These are phyloP conservation scores for Bonia amplexicaulis DNA, from an alignment of 176 grass and related monocot genomes.

Conservation along the genomic window DNA sequence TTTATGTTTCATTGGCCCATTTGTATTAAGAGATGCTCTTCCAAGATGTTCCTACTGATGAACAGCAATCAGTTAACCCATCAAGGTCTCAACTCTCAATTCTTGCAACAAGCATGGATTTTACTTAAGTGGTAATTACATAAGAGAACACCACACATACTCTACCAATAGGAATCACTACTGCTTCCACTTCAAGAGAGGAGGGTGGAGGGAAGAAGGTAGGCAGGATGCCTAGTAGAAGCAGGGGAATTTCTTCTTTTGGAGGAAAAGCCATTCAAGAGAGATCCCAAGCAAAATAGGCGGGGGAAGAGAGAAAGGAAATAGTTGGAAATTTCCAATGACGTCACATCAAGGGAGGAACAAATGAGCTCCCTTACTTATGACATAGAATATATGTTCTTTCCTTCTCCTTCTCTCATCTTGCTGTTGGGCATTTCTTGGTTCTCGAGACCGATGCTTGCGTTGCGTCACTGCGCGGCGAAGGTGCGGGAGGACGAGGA, in stretches of 20 bases:
- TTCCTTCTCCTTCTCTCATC: background rate
- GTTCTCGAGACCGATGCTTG: background rate
- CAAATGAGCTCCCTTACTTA: slow-evolving; percentile 35
- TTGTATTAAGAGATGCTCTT: background rate
- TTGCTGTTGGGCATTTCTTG: background rate
- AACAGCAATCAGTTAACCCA: background rate
- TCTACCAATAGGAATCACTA: background rate
- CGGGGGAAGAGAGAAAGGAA: background rate
- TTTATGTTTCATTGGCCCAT: background rate
- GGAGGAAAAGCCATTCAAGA: background rate
- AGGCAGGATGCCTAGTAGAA: background rate
- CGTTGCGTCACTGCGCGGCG: slow-evolving; percentile 51
- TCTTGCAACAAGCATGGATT: background rate
- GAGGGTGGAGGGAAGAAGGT: background rate
- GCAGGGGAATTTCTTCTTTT: background rate
- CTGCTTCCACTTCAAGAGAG: slow-evolving; percentile 14
- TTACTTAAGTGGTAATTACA: slow-evolving; percentile 22
- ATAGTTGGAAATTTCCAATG: background rate
- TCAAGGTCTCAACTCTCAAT: background rate
- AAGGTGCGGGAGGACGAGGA: slow-evolving; percentile 43
- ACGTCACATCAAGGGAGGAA: slow-evolving; percentile 3
- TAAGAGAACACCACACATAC: background rate
- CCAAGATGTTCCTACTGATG: background rate
- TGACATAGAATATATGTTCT: background rate
- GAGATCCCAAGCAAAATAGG: background rate